Evolutionary conservation across 164 flowering plant species (phyloP).

Genomic region (Protea cynaroides): DNA sequence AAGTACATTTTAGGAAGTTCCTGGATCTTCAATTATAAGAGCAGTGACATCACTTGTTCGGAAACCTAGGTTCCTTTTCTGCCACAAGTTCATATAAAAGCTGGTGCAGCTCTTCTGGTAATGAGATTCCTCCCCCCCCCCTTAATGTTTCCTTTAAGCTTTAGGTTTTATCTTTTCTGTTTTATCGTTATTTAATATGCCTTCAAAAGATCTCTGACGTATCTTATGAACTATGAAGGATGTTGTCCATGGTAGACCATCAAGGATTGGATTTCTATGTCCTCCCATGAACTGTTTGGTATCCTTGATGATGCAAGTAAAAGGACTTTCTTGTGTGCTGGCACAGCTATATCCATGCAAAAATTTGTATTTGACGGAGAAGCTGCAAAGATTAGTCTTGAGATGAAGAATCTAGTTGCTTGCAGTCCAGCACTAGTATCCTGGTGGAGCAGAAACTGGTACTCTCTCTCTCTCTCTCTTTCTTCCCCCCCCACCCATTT

Average conservation of each 20-base stretch:
- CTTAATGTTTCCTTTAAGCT: neutral
- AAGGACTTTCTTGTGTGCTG: conserved; percentile 72
- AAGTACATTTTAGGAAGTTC: conserved; percentile 43
- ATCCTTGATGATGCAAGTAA: conserved; percentile 93
- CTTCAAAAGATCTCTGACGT: conserved; percentile 3
- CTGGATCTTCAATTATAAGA: conserved; percentile 59
- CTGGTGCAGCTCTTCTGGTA: conserved; percentile 77
- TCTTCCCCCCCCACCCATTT: neutral
- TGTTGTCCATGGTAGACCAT: conserved; percentile 56
- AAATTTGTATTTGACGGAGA: conserved; percentile 82
- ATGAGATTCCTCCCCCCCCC: conserved; percentile 3
- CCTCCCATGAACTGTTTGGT: conserved; percentile 58
- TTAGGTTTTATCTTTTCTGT: neutral
- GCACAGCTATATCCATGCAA: conserved; percentile 61
- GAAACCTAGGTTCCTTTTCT: conserved; percentile 55
- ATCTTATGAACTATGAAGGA: conserved; percentile 60
- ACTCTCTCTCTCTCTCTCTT: too few species aligned
- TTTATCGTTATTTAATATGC: neutral
- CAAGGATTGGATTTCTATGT: conserved; percentile 56
- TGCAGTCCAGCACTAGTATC: conserved; percentile 72
- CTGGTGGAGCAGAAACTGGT: conserved; percentile 86
- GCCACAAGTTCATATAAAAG: conserved; percentile 58
- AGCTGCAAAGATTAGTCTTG: conserved; percentile 66
- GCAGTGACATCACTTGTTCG: conserved; percentile 46
- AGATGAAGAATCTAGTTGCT: conserved; percentile 74